Evolutionary conservation across 352 stramenopile genomes (phyloP), one percentile per base, ranked within the genome.

Genomic region (Phytophthora nicotianae): DNA sequence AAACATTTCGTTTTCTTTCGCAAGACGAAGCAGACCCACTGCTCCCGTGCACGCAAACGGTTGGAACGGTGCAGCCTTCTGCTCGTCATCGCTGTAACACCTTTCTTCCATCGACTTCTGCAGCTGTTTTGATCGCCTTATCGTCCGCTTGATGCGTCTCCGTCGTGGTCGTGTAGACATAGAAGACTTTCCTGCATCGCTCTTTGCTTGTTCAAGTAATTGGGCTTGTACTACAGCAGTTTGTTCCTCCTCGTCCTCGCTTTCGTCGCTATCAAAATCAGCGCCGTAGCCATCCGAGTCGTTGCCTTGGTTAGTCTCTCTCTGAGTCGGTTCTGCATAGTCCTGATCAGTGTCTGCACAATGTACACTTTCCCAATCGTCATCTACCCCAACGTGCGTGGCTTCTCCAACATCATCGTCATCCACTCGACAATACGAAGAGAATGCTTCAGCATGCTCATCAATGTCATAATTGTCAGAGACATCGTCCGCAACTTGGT

Each of bases 1-100:
- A 71, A 90, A 89, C 49, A 83, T 68, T 75, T 91, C 81, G 38
- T 89, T 88, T 46, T 90, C 83, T 59, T 93, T 93, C 6, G 83
- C 82, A 42, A 76, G 62, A 16, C 79, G 79, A 26, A 93, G 72
- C 24, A 89, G 43, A 10, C 65, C 62, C 42, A 93, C 62, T 3
- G 83, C 85, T 17, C 79, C 70, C 10, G 82, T 90, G 45, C 83
- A 89, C 0, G 85, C 85, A 63, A 85, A 91, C 6, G 82, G 81
- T 54, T 79, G 78, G 49, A 91, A 87, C 9, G 70, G 55, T 2
- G 33, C 48, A 3, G 35, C 38, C 0, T 81, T 64, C 3, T 19
- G 20, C 2, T 74, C 64, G 8, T 24, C 20, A 21, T 61, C 50
- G 19, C 65, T 69, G 19, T 66, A 55, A 37, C 50, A 38, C 17